phyloP scores from a whole-genome alignment of 495 filamentous ascomycete genomes.

The Penicillium ucsense region DNA sequence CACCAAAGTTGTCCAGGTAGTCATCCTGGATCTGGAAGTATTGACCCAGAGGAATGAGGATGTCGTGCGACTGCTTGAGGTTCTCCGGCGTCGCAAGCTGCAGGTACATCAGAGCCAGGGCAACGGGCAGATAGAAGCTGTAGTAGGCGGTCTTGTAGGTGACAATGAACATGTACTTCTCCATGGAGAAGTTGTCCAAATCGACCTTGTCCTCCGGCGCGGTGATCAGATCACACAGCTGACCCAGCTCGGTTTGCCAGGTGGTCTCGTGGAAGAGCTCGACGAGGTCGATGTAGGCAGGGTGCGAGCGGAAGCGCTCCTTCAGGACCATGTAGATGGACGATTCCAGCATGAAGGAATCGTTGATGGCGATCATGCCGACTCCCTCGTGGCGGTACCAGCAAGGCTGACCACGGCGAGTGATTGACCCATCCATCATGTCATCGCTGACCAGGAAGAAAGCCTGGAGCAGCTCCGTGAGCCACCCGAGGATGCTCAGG shows the following conservation, averaged over 20 bases:
- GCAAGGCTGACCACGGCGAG: constrained; percentile 84
- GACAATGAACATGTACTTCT: constrained; percentile 97
- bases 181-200: constrained; percentile 83
- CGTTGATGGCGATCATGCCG: constrained; percentile 94
- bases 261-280: constrained; percentile 94
- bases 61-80: constrained; percentile 75
- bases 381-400: constrained; percentile 87
- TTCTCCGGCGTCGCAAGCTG: constrained; percentile 74
- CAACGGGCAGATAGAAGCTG: constrained; percentile 97
- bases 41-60: constrained; percentile 95
- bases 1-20: constrained; percentile 94
- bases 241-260: constrained; percentile 89
- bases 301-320: constrained; percentile 81
- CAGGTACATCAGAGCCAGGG: constrained; percentile 72
- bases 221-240: constrained; percentile 88
- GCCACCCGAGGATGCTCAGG: constrained; percentile 81
- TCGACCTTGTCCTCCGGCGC: constrained; percentile 84
- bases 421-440: constrained; percentile 94
- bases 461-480: constrained; percentile 94
- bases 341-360: constrained; percentile 90
- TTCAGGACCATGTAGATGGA: constrained; percentile 85
- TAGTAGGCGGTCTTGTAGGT: constrained; percentile 99
- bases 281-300: constrained; percentile 76
- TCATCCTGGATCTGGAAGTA: constrained; percentile 99
- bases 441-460: constrained; percentile 99